A percentile compares a stretch with the other conserved stretches of the same genome.
These are phyloP conservation scores for Saccharomycopsis javanensis DNA, from an alignment of 805 yeast species.

Conservation along the genomic window DNA sequence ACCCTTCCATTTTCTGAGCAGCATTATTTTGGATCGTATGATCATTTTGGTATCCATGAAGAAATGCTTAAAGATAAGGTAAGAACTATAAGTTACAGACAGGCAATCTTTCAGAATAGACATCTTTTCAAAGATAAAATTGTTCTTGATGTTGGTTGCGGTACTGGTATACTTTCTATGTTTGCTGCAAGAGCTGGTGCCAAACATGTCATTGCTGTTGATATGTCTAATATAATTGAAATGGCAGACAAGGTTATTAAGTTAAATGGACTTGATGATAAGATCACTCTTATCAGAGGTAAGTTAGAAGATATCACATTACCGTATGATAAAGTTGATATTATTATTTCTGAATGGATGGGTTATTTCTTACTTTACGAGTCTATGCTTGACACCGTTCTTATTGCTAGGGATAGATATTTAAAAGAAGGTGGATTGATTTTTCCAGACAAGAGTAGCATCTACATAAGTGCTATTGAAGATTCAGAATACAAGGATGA, in stretches of 20 bases:
- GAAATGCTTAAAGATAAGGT: constrained; percentile 96
- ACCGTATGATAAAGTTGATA: constrained; percentile 85
- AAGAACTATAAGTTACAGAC: constrained; percentile 84
- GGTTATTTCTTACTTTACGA: constrained; percentile 94
- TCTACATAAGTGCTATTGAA: constrained; percentile 86
- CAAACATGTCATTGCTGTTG: constrained; percentile 93
- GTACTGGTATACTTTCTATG: constrained; percentile 96
- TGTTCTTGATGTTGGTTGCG: constrained; percentile 97
- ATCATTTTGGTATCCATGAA: constrained; percentile 96
- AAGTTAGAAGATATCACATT: constrained; percentile 86
- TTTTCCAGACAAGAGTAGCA: constrained; percentile 87
- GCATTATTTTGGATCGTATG: constrained; percentile 92
- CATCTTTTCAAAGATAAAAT: constrained; percentile 85
- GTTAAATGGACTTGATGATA: constrained; percentile 74
- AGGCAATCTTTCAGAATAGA: constrained; percentile 84
- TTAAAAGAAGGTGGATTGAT: constrained; percentile 72
- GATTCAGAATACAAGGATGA: constrained; percentile 88
- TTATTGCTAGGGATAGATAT: constrained; percentile 88
- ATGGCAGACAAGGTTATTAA: constrained; percentile 88
- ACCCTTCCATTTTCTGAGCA: constrained; percentile 68
- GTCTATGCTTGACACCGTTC: constrained; percentile 94
- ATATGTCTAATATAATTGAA: constrained; percentile 91
- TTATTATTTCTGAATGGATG: constrained; percentile 98
- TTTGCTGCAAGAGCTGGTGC: constrained; percentile 99
- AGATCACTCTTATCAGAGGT: constrained; percentile 82